These are phyloP conservation scores for Marsdenia floribunda DNA, from an alignment of 257 asterid species.

Conservation along the genomic window DNA sequence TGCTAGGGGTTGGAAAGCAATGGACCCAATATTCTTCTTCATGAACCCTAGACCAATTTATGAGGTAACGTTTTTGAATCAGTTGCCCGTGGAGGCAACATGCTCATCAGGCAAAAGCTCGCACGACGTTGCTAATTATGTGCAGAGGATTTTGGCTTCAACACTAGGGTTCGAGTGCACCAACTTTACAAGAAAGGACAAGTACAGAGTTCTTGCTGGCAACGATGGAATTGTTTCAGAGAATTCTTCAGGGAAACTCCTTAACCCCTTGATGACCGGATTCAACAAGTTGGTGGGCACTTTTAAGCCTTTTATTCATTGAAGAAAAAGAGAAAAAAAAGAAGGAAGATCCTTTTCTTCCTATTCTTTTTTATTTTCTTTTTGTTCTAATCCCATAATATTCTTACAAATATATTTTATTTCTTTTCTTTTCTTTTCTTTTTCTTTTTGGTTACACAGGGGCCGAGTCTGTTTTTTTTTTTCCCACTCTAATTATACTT, in stretches of 20 bases:
- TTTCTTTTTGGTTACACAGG: not conserved
- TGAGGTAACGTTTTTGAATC: conserved; percentile 73
- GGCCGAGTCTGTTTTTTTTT: conserved; percentile 10
- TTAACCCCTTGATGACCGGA: conserved; percentile 13
- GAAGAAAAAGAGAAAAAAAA: not conserved
- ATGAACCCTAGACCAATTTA: conserved; percentile 88
- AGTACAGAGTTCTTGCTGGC: conserved; percentile 82
- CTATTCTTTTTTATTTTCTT: too few species aligned
- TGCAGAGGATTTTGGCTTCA: conserved; percentile 75
- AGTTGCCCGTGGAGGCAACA: conserved; percentile 76
- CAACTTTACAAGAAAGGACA: conserved; percentile 75
- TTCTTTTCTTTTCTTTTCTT: not conserved
- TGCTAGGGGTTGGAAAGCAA: conserved; percentile 79
- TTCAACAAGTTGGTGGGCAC: conserved; percentile 45
- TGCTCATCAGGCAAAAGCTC: conserved; percentile 81
- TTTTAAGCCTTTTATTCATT: conserved; percentile 35
- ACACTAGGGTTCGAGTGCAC: conserved; percentile 95
- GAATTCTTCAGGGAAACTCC: conserved; percentile 17
- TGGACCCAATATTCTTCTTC: conserved; percentile 85
- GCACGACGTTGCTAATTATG: conserved; percentile 84
- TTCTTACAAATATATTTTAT: not conserved
- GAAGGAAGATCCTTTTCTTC: not conserved
- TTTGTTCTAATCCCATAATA: not conserved
- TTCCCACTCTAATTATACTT: not conserved
- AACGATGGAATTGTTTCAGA: conserved; percentile 67